Evolutionary conservation across 139 green algal species (phyloP).

Genomic region (Astrephomene gubernaculifera): DNA sequence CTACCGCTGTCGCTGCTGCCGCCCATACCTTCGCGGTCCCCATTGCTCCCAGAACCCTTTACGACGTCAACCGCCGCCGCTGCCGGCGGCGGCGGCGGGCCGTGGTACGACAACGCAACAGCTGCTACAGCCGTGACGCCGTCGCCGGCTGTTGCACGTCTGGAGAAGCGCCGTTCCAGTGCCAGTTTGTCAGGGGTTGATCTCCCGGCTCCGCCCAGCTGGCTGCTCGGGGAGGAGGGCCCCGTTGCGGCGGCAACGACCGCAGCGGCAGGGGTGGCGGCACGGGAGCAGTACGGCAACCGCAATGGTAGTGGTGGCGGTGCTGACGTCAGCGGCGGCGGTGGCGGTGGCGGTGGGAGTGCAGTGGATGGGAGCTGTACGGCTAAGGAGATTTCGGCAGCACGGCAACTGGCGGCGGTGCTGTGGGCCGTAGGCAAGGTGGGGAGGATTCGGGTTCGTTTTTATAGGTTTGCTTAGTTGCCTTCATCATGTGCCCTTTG

Average conservation of each 20-base stretch:
- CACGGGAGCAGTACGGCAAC: not conserved
- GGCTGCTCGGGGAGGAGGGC: conserved; percentile 9
- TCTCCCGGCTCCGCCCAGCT: conserved; percentile 18
- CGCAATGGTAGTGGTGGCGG: not conserved
- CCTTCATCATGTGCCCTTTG: too few species aligned
- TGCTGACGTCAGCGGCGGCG: not conserved
- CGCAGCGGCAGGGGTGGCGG: not conserved
- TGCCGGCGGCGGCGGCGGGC: not conserved
- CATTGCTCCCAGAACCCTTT: too few species aligned
- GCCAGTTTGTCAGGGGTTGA: conserved; percentile 19
- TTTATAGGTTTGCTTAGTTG: not conserved
- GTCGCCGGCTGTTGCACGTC: not conserved
- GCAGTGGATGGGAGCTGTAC: not conserved
- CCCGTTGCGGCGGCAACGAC: not conserved
- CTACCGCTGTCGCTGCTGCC: too few species aligned
- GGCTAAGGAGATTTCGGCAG: too few species aligned
- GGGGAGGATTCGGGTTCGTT: not conserved
- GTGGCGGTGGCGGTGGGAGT: not conserved
- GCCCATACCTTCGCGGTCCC: too few species aligned
- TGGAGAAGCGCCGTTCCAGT: conserved; percentile 10
- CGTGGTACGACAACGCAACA: not conserved
- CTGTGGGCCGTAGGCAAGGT: conserved; percentile 26
- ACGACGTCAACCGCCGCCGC: too few species aligned
- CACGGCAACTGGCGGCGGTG: not conserved
- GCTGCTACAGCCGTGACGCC: too few species aligned